Base-by-base conservation (phyloP, 2,329 filamentous ascomycete genomes). In the Aspergillus cejpii region DNA sequence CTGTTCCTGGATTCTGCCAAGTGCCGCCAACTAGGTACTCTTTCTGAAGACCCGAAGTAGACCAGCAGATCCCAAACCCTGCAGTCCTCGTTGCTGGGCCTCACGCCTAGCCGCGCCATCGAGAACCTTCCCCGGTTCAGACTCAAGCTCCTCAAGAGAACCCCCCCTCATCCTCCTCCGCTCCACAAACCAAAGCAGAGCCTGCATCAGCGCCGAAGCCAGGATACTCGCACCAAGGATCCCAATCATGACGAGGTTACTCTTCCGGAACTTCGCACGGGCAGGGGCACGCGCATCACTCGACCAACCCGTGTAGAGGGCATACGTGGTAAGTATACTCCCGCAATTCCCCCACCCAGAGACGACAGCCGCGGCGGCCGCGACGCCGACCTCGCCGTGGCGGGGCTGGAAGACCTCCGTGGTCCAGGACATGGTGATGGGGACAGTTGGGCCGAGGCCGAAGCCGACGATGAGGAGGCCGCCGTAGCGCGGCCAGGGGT, bases 381-480 rank as follows among this genome's bases (percentile, higher is more conserved):
- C 89, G 5, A 95, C 88, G 44, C 89, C 89, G 17, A 95, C 87
- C 66, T 95, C 89, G 37, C 89, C 87, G 60, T 95, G 89, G 10
- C 89, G 84, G 24, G 79, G 78, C 69, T 94, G 88, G 73, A 95
- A 95, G 60, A 94, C 84, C 67, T 94, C 86, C 51, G 82, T 87
- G 24, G 86, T 88, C 89, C 89, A 94, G 27, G 88, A 84, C 89
- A 95, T 95, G 65, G 86, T 91, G 59, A 91, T 91, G 8, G 89
- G 89, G 1, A 94, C 88, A 0, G 89, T 94, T 3, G 89, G 89
- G 1, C 89, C 89, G 1, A 95, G 81, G 0, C 89, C 89, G 59
- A 94, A 94, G 3, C 89, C 89, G 27, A 95, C 84, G 69, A 95
- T 83, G 40, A 95, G 72, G n/a, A 95, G 78, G 3, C 89, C 89